phyloP scores from a whole-genome alignment of 1,139 yeast species.

The Taphrina flavorubra region DNA sequence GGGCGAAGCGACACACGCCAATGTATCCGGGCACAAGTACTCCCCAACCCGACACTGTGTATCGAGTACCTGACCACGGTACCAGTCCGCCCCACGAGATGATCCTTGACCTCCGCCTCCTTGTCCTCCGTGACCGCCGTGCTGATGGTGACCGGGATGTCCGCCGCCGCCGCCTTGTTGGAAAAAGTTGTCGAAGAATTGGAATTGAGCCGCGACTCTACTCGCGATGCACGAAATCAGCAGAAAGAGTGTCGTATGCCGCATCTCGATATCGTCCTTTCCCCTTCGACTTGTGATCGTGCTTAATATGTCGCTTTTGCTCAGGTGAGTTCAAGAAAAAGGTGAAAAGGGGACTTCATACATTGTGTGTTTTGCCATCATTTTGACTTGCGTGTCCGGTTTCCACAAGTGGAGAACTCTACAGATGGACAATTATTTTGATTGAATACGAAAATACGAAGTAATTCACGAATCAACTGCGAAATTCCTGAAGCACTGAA shows the following conservation, averaged over 20 bases:
- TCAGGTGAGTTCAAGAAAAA: too few species aligned
- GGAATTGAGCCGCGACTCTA: conserved; percentile 31
- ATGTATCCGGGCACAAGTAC: conserved; percentile 32
- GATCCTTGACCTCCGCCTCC: conserved; percentile 9
- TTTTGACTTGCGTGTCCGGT: too few species aligned
- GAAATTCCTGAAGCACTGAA: too few species aligned
- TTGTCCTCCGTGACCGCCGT: conserved; percentile 12
- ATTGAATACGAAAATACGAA: too few species aligned
- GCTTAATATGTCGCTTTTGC: too few species aligned
- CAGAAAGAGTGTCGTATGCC: not conserved
- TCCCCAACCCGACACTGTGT: conserved; percentile 16
- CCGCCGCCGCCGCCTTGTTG: conserved; percentile 15
- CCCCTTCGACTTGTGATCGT: not conserved
- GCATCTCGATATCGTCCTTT: not conserved
- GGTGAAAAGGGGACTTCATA: too few species aligned
- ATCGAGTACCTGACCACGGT: conserved; percentile 21
- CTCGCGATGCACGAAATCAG: not conserved
- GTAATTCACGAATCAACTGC: too few species aligned
- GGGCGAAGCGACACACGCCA: conserved; percentile 22
- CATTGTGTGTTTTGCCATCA: too few species aligned
- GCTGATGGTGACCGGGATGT: not conserved
- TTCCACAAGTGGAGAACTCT: too few species aligned
- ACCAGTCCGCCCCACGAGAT: conserved; percentile 31
- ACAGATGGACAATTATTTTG: too few species aligned
- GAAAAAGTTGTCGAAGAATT: conserved; percentile 39